A percentile compares a stretch with the other conserved stretches of the same genome.
Evolutionary conservation across 2,329 filamentous ascomycete genomes (phyloP).

Genomic region (Proliferodiscus dingleyae): DNA sequence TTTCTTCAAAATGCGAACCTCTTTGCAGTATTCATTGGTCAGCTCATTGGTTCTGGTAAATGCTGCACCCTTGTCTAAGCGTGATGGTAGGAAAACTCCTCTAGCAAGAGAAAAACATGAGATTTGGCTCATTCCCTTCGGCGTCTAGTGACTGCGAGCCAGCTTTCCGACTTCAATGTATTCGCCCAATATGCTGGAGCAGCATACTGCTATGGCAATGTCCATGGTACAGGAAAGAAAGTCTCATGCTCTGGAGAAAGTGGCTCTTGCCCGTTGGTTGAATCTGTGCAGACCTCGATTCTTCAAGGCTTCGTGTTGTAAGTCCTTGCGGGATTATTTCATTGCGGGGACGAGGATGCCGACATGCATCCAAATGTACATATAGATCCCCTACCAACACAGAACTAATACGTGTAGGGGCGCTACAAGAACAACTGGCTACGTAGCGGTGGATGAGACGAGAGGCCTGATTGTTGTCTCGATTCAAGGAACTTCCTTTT

Average conservation of each 20-base stretch:
- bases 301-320: slow-evolving; percentile 10
- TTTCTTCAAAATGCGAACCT: slow-evolving; percentile 10
- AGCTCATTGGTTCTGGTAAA: not conserved
- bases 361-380: not conserved
- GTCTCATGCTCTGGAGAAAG: slow-evolving; percentile 16
- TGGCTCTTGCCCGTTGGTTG: slow-evolving; percentile 18
- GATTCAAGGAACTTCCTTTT: slow-evolving; percentile 15
- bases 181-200: slow-evolving; percentile 26
- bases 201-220: slow-evolving; percentile 24
- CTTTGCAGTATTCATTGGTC: not conserved
- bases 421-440: slow-evolving; percentile 16
- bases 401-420: slow-evolving; percentile 3
- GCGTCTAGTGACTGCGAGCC: not conserved
- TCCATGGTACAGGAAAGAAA: slow-evolving; percentile 12
- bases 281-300: slow-evolving; percentile 14
- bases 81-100: not conserved
- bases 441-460: slow-evolving; percentile 20
- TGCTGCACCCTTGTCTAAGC: not conserved
- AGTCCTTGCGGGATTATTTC: no score
- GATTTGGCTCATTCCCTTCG: not conserved
- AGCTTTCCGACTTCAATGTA: slow-evolving; percentile 14
- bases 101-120: not conserved
- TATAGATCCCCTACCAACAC: no score
- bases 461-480: slow-evolving; percentile 22
- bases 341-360: not conserved